These are phyloP conservation scores for Gaeumannomyces tritici DNA, from an alignment of 2,329 filamentous ascomycete genomes.

Conservation along the genomic window DNA sequence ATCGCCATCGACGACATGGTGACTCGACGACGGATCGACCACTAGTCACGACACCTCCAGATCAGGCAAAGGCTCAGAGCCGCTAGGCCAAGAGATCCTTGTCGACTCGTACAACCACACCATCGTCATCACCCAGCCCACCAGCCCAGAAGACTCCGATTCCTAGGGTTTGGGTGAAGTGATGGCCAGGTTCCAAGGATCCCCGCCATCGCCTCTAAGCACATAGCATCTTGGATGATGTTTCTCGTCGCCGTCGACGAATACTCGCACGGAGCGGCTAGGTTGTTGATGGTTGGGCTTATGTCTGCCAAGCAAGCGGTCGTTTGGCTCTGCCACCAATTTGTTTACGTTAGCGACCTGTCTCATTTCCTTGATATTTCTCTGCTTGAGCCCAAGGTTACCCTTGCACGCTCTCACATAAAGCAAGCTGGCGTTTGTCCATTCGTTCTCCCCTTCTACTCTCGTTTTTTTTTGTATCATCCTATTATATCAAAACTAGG, in stretches of 20 bases:
- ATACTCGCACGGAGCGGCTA: background rate
- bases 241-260: background rate
- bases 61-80: background rate
- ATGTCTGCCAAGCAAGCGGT: background rate
- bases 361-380: background rate
- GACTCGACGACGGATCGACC: background rate
- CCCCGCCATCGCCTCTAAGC: too few relatives aligned
- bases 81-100: background rate
- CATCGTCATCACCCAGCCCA: slow-evolving; percentile 1
- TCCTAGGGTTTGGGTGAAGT: too few relatives aligned
- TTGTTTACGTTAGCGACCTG: background rate
- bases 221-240: too few relatives aligned
- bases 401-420: background rate
- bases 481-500: background rate
- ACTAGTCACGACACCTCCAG: background rate
- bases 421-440: background rate
- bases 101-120: slow-evolving; percentile 5
- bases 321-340: background rate
- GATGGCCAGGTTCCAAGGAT: too few relatives aligned
- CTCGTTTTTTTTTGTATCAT: background rate
- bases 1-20: background rate
- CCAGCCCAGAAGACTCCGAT: background rate
- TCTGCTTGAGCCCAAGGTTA: too few relatives aligned
- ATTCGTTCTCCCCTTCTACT: background rate
- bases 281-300: background rate